Base-by-base conservation (phyloP, 768 basidiomycete genomes). In the Cystobasidium ongulense region DNA sequence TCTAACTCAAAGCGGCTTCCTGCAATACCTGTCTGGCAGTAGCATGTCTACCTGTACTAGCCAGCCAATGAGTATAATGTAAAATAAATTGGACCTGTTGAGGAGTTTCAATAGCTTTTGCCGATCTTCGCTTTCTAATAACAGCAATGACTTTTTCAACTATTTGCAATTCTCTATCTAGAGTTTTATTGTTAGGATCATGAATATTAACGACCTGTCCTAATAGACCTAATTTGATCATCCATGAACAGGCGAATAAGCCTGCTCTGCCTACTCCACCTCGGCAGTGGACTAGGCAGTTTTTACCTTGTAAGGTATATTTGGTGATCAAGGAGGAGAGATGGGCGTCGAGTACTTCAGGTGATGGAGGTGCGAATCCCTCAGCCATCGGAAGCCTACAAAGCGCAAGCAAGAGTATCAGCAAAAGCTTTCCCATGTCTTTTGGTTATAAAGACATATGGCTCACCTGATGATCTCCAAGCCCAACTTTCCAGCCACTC, bases 181-280 rank as follows among this genome's bases (percentile, higher is more conserved):
- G 80, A 46, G 31, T 64, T 61, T 15, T 31, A 17, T 29, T 65
- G 21, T 53, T 64, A 35, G 65, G 35, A 73, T 46, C 41, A 63
- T 77, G 33, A 83, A 82, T 63, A 25, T 33, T 25, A 0, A 39
- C 67, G 27, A 38, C 66, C 43, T 52, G 72, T 39, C 79, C 79
- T 13, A 94, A 79, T n/a, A 96, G 84, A 2, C 93, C 94, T 75
- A 96, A 87, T 80, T 90, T 91, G 73, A 95, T 84, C 80, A 90
- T 85, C 94, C 94, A 97, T 78, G 90, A 92, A 76, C 89, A 91
- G 1, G 92, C 93, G 54, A 97, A 84, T 29, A 97, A 84, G 0
- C 94, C 95, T 0, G 94, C 95, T 21, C 94, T 86, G 1, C 94
- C 94, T 7, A 98, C 89, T 1, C 95, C 95, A 18, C 94, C 94